Conservation (phyloP, 1,284 basidiomycete species). For the Ganoderma sp. region DNA sequence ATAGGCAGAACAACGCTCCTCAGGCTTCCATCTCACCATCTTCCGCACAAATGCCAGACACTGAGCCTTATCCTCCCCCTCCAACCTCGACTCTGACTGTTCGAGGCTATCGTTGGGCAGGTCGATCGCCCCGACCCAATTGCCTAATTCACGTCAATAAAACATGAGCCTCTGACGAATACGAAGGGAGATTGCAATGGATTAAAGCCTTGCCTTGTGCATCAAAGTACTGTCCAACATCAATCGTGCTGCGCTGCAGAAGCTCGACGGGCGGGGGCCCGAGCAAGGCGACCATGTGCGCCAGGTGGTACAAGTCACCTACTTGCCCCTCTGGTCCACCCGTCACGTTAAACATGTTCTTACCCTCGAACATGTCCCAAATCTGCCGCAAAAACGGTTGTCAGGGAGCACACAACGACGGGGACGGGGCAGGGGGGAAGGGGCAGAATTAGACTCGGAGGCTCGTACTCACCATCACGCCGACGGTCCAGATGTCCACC, state of each 20-base stretch:
- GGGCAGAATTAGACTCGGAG: background rate
- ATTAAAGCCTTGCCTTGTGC: constrained; percentile 19
- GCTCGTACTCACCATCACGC: constrained; percentile 31
- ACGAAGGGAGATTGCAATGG: background rate
- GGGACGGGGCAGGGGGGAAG: too few relatives aligned
- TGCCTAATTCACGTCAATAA: constrained; percentile 3
- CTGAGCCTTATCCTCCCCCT: constrained; percentile 24
- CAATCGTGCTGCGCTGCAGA: constrained; percentile 22
- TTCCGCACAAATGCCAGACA: constrained; percentile 20
- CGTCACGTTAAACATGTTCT: constrained; percentile 30
- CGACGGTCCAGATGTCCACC: constrained; percentile 40
- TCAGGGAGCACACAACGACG: background rate
- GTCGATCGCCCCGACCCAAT: constrained; percentile 19
- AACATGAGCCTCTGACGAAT: background rate
- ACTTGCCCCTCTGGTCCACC: constrained; percentile 24
- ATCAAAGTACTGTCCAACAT: constrained; percentile 26
- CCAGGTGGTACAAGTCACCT: constrained; percentile 30
- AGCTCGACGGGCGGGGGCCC: constrained; percentile 33
- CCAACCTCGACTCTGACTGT: constrained; percentile 18
- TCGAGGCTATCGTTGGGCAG: constrained; percentile 24
- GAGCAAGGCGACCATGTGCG: constrained; percentile 37
- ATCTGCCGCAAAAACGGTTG: constrained; percentile 19
- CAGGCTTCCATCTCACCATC: constrained; percentile 24
- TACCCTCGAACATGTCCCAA: constrained; percentile 33
- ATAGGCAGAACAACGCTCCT: constrained; percentile 10